phyloP scores from a whole-genome alignment of 257 asterid genomes.

The Solanum peruvianum region DNA sequence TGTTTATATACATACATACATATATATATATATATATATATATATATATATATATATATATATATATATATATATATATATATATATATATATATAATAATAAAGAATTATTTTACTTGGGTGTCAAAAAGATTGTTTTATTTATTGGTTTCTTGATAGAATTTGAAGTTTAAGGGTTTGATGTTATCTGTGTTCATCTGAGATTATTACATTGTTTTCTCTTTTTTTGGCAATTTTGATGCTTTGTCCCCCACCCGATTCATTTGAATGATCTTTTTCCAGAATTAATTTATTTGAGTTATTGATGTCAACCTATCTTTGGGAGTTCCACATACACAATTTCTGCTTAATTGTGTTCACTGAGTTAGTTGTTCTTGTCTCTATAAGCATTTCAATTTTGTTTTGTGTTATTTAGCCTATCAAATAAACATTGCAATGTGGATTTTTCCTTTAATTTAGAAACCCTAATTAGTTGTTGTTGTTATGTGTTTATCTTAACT shows the following conservation, averaged over 20 bases:
- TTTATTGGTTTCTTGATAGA: background rate
- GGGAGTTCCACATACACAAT: background rate
- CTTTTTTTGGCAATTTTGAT: background rate
- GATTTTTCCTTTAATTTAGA: background rate
- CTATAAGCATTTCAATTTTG: background rate
- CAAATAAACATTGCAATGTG: background rate
- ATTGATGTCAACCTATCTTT: background rate
- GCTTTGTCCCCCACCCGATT: no score
- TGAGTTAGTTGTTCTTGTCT: background rate
- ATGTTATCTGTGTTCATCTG: background rate
- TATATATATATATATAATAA: no score
- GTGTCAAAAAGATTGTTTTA: no score
- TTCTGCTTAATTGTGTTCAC: background rate
- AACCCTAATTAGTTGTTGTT: background rate
- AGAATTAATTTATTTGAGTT: no score
- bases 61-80: no score
- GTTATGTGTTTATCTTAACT: background rate
- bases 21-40: no score
- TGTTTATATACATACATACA: no score
- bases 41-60: no score
- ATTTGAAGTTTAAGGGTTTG: background rate
- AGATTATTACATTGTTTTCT: background rate
- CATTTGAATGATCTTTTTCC: background rate
- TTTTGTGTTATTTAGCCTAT: background rate
- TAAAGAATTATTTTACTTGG: no score